Evolutionary conservation across 2,329 filamentous ascomycete genomes (phyloP).

Genomic region (Emmonsiellopsis sp.): DNA sequence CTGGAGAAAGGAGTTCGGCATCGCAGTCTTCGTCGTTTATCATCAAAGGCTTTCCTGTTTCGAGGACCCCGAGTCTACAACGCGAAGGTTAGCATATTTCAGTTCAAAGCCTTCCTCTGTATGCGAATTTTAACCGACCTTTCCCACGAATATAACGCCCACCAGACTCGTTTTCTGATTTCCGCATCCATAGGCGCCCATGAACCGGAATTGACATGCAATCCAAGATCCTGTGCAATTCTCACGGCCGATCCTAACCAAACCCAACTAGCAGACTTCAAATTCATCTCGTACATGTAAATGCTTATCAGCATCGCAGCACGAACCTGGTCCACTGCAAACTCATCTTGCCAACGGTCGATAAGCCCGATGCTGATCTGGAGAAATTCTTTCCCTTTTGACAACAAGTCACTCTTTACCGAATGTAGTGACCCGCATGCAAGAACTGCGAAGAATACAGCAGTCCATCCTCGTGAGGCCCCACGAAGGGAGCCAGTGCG

Average conservation of each 20-base stretch:
- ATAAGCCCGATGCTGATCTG: constrained; percentile 60
- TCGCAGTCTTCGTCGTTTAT: constrained; percentile 88
- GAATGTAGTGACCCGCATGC: constrained; percentile 73
- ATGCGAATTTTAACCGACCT: constrained; percentile 41
- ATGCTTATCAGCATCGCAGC: constrained; percentile 64
- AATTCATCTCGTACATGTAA: constrained; percentile 75
- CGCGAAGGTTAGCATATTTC: constrained; percentile 11
- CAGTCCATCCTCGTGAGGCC: constrained; percentile 60
- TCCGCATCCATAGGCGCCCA: constrained; percentile 72
- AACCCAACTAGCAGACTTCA: constrained; percentile 74
- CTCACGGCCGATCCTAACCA: constrained; percentile 75
- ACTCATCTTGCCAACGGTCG: constrained; percentile 73
- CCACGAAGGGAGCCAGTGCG: constrained; percentile 51
- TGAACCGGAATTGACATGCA: constrained; percentile 65
- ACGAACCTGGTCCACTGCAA: constrained; percentile 65
- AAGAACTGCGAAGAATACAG: constrained; percentile 72
- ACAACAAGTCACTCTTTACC: constrained; percentile 46
- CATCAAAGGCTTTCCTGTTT: constrained; percentile 67
- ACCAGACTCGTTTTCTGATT: constrained; percentile 84
- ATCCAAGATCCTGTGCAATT: constrained; percentile 71
- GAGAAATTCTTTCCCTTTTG: constrained; percentile 55
- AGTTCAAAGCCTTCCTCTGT: background rate
- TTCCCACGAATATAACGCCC: constrained; percentile 86
- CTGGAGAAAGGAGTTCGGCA: constrained; percentile 64
- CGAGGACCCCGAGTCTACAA: constrained; percentile 59